These are phyloP conservation scores for Fusarium sp. DNA, from an alignment of 2,329 filamentous ascomycete species.

Conservation along the genomic window DNA sequence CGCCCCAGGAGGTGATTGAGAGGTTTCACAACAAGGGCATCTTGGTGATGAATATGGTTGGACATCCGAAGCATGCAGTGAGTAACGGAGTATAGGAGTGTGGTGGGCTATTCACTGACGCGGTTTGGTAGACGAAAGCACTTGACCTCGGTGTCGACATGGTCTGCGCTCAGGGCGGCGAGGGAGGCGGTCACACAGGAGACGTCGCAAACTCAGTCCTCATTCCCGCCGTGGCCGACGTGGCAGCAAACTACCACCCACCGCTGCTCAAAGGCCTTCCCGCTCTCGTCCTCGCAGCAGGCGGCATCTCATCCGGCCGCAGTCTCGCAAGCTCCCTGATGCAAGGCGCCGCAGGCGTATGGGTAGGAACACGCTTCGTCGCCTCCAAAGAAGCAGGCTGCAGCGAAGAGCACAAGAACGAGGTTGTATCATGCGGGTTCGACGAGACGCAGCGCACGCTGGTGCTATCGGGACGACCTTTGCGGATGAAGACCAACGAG, in stretches of 20 bases:
- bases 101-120: constrained; percentile 19
- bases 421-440: constrained; percentile 84
- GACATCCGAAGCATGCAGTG: constrained; percentile 89
- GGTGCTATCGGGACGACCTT: constrained; percentile 84
- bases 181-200: constrained; percentile 94
- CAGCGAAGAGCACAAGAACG: constrained; percentile 85
- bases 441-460: constrained; percentile 87
- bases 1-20: constrained; percentile 80
- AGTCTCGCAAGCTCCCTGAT: constrained; percentile 86
- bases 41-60: constrained; percentile 97
- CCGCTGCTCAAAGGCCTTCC: constrained; percentile 77
- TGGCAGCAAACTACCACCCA: constrained; percentile 81
- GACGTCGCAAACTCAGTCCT: constrained; percentile 89
- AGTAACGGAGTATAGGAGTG: not conserved
- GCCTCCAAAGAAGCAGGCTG: constrained; percentile 86
- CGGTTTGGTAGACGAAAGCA: constrained; percentile 71
- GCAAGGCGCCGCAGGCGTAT: constrained; percentile 90
- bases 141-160: constrained; percentile 90
- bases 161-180: constrained; percentile 91
- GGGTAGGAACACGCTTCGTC: constrained; percentile 96
- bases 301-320: constrained; percentile 87
- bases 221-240: constrained; percentile 89
- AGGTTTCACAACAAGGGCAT: constrained; percentile 85
- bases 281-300: constrained; percentile 89
- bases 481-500: constrained; percentile 86